These are phyloP conservation scores for Byssochlamys sp. DNA, from an alignment of 2,329 filamentous ascomycete species.

Conservation along the genomic window DNA sequence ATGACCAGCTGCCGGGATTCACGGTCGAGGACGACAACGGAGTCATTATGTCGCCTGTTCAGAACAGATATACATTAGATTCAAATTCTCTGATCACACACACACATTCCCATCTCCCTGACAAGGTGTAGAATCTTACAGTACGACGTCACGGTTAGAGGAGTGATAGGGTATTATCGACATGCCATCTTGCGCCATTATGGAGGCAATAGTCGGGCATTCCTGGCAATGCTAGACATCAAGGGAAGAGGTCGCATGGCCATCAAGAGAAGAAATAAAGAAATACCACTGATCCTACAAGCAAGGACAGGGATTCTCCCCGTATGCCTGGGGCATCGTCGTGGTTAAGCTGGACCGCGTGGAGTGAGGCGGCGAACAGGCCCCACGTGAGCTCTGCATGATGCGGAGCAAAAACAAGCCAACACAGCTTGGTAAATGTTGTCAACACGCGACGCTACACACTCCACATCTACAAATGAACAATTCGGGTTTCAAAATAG, in stretches of 20 bases:
- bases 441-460: background rate
- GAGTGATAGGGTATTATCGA: conserved; percentile 35
- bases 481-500: background rate
- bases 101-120: background rate
- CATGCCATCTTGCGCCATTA: conserved; percentile 31
- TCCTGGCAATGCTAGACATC: conserved; percentile 3
- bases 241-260: background rate
- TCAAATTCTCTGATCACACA: background rate
- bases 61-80: conserved; percentile 5
- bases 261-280: conserved; percentile 1
- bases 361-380: background rate
- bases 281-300: background rate
- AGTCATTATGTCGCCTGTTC: conserved; percentile 76
- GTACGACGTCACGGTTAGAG: conserved; percentile 35
- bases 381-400: background rate
- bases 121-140: conserved; percentile 24
- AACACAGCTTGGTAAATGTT: background rate
- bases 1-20: conserved; percentile 77
- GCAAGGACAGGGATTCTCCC: background rate
- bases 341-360: conserved; percentile 15
- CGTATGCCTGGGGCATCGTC: background rate
- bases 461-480: background rate
- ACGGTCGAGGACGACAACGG: conserved; percentile 83
- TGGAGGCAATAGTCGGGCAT: conserved; percentile 10
- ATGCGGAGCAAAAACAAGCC: background rate